A percentile compares a stretch with the other conserved stretches of the same genome.
Evolutionary conservation across 805 yeast species (phyloP).

Genomic region (Kodamaea kakaduensis): DNA sequence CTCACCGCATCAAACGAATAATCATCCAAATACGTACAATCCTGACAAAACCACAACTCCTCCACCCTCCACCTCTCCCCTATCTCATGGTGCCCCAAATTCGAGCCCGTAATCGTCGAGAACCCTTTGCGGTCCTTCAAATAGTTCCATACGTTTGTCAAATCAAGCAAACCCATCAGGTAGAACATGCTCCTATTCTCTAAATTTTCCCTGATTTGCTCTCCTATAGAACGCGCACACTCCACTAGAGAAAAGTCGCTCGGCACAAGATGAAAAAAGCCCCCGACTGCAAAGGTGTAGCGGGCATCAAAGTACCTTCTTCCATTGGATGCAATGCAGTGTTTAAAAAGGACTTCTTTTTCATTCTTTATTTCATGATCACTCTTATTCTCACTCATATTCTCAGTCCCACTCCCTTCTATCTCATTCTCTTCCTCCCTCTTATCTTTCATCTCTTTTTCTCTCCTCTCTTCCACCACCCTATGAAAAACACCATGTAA

Average conservation of each 20-base stretch:
- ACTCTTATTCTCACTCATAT: too few species aligned
- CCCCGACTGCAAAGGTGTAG: slow-evolving; percentile 6
- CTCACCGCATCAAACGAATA: slow-evolving; percentile 3
- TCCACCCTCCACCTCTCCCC: slow-evolving; percentile 5
- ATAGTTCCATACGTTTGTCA: slow-evolving; percentile 2
- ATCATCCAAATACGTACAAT: slow-evolving; percentile 3
- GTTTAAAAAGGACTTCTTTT: too few species aligned
- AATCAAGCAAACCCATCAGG: not conserved
- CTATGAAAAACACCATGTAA: slow-evolving; percentile 4
- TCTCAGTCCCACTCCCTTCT: too few species aligned
- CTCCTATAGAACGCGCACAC: not conserved
- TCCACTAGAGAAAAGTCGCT: not conserved
- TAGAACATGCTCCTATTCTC: slow-evolving; percentile 1
- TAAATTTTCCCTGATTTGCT: not conserved
- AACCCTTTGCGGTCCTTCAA: not conserved
- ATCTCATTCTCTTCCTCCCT: too few species aligned
- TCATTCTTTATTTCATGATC: too few species aligned
- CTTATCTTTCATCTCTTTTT: too few species aligned
- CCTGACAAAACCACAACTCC: slow-evolving; percentile 7
- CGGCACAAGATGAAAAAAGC: not conserved
- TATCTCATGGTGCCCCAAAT: slow-evolving; percentile 3
- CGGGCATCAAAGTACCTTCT: not conserved
- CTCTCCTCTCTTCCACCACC: not conserved
- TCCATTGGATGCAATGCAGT: slow-evolving; percentile 3
- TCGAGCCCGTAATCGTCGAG: slow-evolving; percentile 4